Conservation (phyloP, 1,284 basidiomycete species). For the Rhodotorula sp. region DNA sequence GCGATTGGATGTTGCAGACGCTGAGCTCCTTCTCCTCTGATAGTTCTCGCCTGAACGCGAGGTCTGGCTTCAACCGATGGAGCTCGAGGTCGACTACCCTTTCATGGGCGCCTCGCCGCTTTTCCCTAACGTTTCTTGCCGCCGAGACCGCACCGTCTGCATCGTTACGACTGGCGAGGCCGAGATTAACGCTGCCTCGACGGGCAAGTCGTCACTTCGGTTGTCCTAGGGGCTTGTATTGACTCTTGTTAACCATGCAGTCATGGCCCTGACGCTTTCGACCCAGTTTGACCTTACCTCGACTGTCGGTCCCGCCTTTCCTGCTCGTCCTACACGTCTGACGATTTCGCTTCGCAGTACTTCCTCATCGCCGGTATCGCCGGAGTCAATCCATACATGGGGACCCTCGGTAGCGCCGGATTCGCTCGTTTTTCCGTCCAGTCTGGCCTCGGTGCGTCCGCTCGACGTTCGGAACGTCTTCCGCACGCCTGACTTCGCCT, state of each 20-base stretch:
- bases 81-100: constrained; percentile 47
- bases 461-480: too few relatives aligned
- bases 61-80: constrained; percentile 47
- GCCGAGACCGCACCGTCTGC: constrained; percentile 52
- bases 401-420: constrained; percentile 54
- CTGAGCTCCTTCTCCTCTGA: constrained; percentile 14
- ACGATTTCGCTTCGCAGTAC: constrained; percentile 47
- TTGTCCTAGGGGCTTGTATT: not conserved
- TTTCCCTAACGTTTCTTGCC: constrained; percentile 55
- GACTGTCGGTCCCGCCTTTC: constrained; percentile 40
- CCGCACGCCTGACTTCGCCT: too few relatives aligned
- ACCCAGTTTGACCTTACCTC: constrained; percentile 53
- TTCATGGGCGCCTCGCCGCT: constrained; percentile 52
- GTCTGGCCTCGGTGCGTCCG: constrained; percentile 42
- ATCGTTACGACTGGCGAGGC: constrained; percentile 51
- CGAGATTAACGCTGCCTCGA: constrained; percentile 57
- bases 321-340: too few relatives aligned
- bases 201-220: constrained; percentile 9
- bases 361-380: constrained; percentile 57
- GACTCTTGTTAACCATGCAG: not conserved
- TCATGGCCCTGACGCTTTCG: constrained; percentile 51
- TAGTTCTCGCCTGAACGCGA: constrained; percentile 49
- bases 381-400: constrained; percentile 54
- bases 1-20: not conserved
- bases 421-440: constrained; percentile 55